Percentiles rank a stretch among this genome's conserved stretches.
phyloP scores from a whole-genome alignment of 805 yeast genomes.

The Starmerella davenportii region DNA sequence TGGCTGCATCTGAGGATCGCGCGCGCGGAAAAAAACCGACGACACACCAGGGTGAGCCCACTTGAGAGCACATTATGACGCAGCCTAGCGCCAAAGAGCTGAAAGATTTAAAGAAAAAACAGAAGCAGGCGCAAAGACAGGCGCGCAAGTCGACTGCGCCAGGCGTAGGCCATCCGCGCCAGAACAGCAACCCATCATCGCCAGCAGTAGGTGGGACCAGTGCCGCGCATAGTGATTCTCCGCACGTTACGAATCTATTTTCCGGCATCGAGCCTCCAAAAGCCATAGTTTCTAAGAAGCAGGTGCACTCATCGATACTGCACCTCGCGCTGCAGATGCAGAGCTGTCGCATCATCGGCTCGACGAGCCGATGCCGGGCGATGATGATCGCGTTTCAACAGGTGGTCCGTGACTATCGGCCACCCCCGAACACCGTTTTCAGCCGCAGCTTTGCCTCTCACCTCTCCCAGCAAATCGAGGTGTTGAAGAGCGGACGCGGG shows the following conservation, averaged over 20 bases:
- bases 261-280: conserved; percentile 24
- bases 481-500: conserved; percentile 77
- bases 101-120: conserved; percentile 72
- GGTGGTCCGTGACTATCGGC: conserved; percentile 60
- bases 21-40: no score
- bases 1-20: no score
- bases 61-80: not conserved
- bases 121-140: conserved; percentile 83
- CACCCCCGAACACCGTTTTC: conserved; percentile 72
- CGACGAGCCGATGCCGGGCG: conserved; percentile 64
- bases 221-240: conserved; percentile 28
- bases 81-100: conserved; percentile 49
- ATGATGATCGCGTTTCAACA: conserved; percentile 72
- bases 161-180: conserved; percentile 23
- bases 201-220: conserved; percentile 22
- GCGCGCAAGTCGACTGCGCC: conserved; percentile 39
- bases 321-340: conserved; percentile 65
- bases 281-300: conserved; percentile 33
- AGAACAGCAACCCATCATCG: conserved; percentile 2
- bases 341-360: conserved; percentile 74
- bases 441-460: conserved; percentile 78
- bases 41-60: no score
- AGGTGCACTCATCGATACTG: conserved; percentile 74
- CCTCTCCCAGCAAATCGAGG: conserved; percentile 82
- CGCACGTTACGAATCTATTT: conserved; percentile 19